phyloP scores from a whole-genome alignment of 345 rosid genomes.

The Schrenkiella parvula region DNA sequence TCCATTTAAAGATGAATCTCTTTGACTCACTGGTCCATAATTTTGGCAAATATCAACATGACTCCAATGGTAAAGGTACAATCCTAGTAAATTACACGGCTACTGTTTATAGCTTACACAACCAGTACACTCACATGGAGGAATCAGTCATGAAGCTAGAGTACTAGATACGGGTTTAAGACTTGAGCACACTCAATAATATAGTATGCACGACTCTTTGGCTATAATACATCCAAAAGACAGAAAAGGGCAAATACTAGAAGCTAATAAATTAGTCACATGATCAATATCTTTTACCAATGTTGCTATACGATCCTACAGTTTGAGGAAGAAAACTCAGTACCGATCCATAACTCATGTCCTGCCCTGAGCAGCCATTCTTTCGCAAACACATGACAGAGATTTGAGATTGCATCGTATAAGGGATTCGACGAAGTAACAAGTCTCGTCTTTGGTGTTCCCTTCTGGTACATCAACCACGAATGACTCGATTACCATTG shows the following conservation, averaged over 20 bases:
- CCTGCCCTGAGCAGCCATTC: slow-evolving; percentile 68
- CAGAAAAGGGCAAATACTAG: not conserved
- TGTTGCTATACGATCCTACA: not conserved
- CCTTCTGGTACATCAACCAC: slow-evolving; percentile 91
- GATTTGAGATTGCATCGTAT: slow-evolving; percentile 86
- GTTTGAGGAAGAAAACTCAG: slow-evolving; percentile 9
- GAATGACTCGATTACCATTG: slow-evolving; percentile 87
- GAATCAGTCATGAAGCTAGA: not conserved
- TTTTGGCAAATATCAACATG: not conserved
- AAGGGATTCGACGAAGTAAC: slow-evolving; percentile 81
- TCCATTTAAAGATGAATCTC: too few relatives aligned
- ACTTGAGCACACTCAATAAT: not conserved
- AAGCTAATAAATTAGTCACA: not conserved
- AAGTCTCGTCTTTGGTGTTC: slow-evolving; percentile 80
- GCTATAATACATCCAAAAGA: slow-evolving; percentile 10
- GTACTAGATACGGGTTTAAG: not conserved
- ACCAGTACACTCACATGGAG: not conserved
- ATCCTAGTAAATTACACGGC: not conserved
- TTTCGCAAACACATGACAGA: slow-evolving; percentile 75
- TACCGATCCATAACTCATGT: slow-evolving; percentile 28
- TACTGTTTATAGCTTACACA: not conserved
- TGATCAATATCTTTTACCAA: not conserved
- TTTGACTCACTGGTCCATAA: not conserved
- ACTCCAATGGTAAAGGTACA: not conserved
- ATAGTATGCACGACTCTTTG: not conserved